phyloP scores from a whole-genome alignment of 495 filamentous ascomycete genomes.

The Penicillium waksmanii region DNA sequence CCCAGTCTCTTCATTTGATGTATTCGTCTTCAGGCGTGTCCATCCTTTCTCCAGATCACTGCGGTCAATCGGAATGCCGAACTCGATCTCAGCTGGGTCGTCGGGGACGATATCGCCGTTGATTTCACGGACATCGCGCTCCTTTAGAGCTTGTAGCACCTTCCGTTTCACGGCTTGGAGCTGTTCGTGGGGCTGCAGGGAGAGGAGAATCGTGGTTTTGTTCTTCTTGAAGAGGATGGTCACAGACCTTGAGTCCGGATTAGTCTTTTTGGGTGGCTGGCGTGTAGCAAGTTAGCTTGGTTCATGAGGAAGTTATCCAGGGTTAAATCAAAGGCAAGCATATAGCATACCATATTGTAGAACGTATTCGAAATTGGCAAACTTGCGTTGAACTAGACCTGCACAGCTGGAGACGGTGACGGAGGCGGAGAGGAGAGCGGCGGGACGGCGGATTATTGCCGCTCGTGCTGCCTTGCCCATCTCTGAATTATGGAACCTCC shows the following conservation, averaged over 20 bases:
- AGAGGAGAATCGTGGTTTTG: constrained; percentile 75
- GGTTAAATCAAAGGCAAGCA: background rate
- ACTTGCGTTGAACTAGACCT: background rate
- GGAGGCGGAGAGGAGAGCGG: constrained; percentile 25
- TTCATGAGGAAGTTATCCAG: background rate
- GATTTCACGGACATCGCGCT: constrained; percentile 45
- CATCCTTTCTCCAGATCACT: constrained; percentile 63
- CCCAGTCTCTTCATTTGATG: constrained; percentile 4
- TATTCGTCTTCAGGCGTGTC: constrained; percentile 47
- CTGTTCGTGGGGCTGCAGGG: constrained; percentile 61
- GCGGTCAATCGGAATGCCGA: constrained; percentile 57
- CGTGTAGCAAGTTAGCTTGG: background rate
- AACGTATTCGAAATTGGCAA: background rate
- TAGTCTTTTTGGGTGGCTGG: constrained; percentile 32
- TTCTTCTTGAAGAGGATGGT: constrained; percentile 81
- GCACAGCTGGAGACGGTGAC: constrained; percentile 4
- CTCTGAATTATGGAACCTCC: background rate
- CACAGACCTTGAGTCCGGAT: constrained; percentile 47
- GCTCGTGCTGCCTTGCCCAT: background rate
- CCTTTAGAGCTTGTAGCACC: constrained; percentile 59
- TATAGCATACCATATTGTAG: constrained; percentile 23
- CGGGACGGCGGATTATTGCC: constrained; percentile 9
- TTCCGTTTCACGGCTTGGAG: constrained; percentile 65
- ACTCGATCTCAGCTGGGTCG: constrained; percentile 51
- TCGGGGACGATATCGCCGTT: constrained; percentile 53